Percentiles rank a stretch among this genome's conserved stretches.
phyloP scores from a whole-genome alignment of 768 basidiomycete species.

The Leccinum fibrillosum region DNA sequence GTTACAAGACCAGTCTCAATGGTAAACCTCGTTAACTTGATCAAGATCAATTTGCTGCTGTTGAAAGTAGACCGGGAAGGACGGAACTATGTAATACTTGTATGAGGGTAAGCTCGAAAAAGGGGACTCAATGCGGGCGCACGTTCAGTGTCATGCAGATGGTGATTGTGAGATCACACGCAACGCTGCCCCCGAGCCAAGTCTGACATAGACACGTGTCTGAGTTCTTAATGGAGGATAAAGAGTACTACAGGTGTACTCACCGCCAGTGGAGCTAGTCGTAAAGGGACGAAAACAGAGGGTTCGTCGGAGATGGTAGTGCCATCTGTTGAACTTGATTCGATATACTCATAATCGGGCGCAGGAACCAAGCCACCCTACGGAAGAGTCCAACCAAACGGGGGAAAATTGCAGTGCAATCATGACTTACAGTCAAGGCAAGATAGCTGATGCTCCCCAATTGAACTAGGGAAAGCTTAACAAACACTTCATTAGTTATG shows the following conservation, averaged over 20 bases:
- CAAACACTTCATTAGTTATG: no score
- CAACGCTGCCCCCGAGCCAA: not conserved
- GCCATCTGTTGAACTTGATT: no score
- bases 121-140: not conserved
- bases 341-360: no score
- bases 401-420: no score
- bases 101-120: not conserved
- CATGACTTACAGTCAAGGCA: no score
- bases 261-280: not conserved
- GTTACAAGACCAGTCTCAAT: constrained; percentile 26
- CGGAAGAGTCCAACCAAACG: no score
- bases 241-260: not conserved
- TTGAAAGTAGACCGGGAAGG: constrained; percentile 5
- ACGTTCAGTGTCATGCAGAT: not conserved
- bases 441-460: no score
- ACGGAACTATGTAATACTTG: constrained; percentile 9
- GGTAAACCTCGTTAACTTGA: constrained; percentile 18
- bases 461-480: no score
- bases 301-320: no score
- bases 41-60: not conserved
- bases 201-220: not conserved
- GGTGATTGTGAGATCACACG: not conserved
- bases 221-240: not conserved
- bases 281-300: no score
- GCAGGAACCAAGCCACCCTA: not conserved